Conservation (phyloP, 257 asterid genomes). For the Scutellaria barbata region DNA sequence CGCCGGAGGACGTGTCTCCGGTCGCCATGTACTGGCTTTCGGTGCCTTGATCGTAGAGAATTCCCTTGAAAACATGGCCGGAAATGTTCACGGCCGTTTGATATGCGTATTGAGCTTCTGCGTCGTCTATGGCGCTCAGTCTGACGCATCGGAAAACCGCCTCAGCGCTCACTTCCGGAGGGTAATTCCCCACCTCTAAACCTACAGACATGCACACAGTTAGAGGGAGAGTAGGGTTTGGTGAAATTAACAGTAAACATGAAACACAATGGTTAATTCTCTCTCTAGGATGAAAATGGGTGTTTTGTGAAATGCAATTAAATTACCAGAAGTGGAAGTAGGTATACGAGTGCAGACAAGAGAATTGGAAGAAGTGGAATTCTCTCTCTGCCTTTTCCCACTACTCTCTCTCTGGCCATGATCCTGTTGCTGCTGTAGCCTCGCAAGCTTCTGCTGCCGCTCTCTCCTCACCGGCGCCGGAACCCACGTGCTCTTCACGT, state of each 20-base stretch:
- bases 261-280: too few relatives aligned
- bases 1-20: constrained; percentile 79
- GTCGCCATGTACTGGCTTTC: constrained; percentile 73
- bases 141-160: constrained; percentile 92
- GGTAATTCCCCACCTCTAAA: constrained; percentile 79
- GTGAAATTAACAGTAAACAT: too few relatives aligned
- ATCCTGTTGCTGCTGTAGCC: constrained; percentile 44
- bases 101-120: constrained; percentile 80
- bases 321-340: constrained; percentile 38
- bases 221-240: too few relatives aligned
- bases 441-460: constrained; percentile 58
- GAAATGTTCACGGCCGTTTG: constrained; percentile 90
- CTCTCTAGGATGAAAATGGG: not conserved
- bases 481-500: constrained; percentile 91
- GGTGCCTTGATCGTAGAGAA: constrained; percentile 86
- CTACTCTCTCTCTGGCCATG: constrained; percentile 24
- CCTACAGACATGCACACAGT: constrained; percentile 48
- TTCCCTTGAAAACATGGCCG: constrained; percentile 92
- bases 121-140: constrained; percentile 74
- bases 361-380: constrained; percentile 47
- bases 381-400: constrained; percentile 52
- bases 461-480: constrained; percentile 84
- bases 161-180: constrained; percentile 72
- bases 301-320: not conserved
- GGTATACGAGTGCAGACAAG: constrained; percentile 69